phyloP scores from a whole-genome alignment of 306 rosid species.

The Vicia villosa region DNA sequence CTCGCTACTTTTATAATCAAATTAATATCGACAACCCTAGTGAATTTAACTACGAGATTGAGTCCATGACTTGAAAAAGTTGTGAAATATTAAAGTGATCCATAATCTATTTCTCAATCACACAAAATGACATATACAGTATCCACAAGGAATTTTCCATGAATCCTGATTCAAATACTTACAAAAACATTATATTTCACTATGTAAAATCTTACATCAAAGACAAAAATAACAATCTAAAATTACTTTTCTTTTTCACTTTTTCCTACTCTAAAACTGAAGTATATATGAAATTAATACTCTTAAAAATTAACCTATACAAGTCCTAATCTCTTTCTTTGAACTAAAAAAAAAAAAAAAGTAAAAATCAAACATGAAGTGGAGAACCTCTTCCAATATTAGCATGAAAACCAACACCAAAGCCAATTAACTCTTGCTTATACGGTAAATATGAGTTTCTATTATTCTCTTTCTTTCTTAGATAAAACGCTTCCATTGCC shows the following conservation, averaged over 20 bases:
- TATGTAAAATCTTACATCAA: neutral
- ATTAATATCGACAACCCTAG: no score
- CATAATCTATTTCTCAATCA: no score
- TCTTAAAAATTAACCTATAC: neutral
- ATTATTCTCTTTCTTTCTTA: slow-evolving; percentile 48
- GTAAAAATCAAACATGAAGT: neutral
- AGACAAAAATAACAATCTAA: no score
- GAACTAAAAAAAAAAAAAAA: neutral
- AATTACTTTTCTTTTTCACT: neutral
- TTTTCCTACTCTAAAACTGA: neutral
- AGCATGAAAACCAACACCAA: slow-evolving; percentile 47
- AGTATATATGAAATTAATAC: no score
- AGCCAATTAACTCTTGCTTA: slow-evolving; percentile 65
- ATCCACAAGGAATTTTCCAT: no score
- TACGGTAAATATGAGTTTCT: slow-evolving; percentile 75
- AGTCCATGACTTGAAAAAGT: no score
- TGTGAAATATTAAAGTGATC: no score
- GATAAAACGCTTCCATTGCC: slow-evolving; percentile 68
- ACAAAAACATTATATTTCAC: neutral
- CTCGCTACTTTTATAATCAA: no score
- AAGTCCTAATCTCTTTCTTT: neutral
- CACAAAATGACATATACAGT: no score
- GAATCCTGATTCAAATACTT: neutral
- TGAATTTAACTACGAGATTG: no score
- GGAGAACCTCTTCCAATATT: slow-evolving; percentile 42